These are phyloP conservation scores for Ceratorhiza oryzae-sativae DNA, from an alignment of 1,284 basidiomycete genomes.

Conservation along the genomic window DNA sequence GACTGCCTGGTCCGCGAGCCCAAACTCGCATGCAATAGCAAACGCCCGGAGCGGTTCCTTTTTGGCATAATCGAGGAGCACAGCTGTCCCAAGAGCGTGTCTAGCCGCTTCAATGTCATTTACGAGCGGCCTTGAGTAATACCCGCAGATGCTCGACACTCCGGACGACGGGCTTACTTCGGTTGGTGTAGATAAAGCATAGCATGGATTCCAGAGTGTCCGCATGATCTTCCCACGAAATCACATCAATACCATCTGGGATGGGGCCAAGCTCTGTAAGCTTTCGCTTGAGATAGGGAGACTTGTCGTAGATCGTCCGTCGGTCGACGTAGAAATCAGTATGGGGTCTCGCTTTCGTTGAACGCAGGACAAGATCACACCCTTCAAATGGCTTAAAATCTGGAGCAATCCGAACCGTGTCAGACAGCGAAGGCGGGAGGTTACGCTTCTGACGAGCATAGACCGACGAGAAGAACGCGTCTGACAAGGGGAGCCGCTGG, in stretches of 20 bases:
- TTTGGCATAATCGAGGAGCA: slow-evolving; percentile 37
- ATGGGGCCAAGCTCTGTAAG: slow-evolving; percentile 20
- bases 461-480: neutral
- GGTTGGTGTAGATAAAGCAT: slow-evolving; percentile 35
- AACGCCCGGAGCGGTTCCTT: slow-evolving; percentile 38
- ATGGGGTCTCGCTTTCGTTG: slow-evolving; percentile 24
- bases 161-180: slow-evolving; percentile 27
- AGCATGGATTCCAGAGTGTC: slow-evolving; percentile 38
- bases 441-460: neutral
- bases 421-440: slow-evolving; percentile 9
- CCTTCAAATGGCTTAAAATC: slow-evolving; percentile 27
- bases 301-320: slow-evolving; percentile 28
- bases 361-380: slow-evolving; percentile 30
- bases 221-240: slow-evolving; percentile 36
- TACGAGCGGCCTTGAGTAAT: slow-evolving; percentile 23
- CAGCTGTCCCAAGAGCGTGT: slow-evolving; percentile 34
- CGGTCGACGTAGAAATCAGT: slow-evolving; percentile 40
- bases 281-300: slow-evolving; percentile 32
- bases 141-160: slow-evolving; percentile 21
- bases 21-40: slow-evolving; percentile 38
- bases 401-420: slow-evolving; percentile 11
- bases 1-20: slow-evolving; percentile 29
- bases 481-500: slow-evolving; percentile 1
- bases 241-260: slow-evolving; percentile 15
- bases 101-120: slow-evolving; percentile 27